phyloP scores from a whole-genome alignment of 23 red algal genomes.

The Cyanidioschyzon merolae region DNA sequence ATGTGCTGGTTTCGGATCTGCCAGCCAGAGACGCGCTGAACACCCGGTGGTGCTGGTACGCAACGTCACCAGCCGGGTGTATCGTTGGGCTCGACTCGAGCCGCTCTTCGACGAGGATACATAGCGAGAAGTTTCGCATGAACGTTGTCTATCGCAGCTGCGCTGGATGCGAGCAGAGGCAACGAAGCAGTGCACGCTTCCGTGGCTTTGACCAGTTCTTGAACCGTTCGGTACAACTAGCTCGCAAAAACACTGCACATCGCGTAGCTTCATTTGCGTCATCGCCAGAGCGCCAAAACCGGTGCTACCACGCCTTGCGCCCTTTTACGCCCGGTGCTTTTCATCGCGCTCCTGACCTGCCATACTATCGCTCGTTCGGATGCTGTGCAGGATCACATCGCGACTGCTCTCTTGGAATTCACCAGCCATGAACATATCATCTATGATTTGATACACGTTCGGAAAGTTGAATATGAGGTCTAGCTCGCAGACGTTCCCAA shows the following conservation, averaged over 20 bases:
- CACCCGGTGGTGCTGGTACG: not conserved
- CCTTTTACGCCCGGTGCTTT: not conserved
- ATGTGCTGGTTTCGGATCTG: not conserved
- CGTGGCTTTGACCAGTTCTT: no score
- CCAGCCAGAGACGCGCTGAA: not conserved
- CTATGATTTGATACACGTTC: constrained; percentile 66
- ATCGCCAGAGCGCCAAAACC: no score
- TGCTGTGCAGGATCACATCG: constrained; percentile 29
- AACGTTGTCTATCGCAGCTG: no score
- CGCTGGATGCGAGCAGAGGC: no score
- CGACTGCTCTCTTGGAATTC: constrained; percentile 72
- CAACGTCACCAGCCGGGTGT: not conserved
- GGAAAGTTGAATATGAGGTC: constrained; percentile 97
- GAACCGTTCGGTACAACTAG: not conserved
- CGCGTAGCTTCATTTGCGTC: no score
- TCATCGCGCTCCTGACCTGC: constrained; percentile 29
- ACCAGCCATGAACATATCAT: constrained; percentile 81
- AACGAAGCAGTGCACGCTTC: no score
- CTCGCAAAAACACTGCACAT: no score
- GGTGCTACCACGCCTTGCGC: no score
- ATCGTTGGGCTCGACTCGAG: not conserved
- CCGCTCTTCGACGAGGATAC: not conserved
- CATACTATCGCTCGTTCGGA: constrained; percentile 19
- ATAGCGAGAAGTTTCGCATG: not conserved
- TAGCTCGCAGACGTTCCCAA: constrained; percentile 95